A percentile compares a stretch with the other conserved stretches of the same genome.
phyloP scores from a whole-genome alignment of 2,329 filamentous ascomycete species.

The Colletotrichum lini region DNA sequence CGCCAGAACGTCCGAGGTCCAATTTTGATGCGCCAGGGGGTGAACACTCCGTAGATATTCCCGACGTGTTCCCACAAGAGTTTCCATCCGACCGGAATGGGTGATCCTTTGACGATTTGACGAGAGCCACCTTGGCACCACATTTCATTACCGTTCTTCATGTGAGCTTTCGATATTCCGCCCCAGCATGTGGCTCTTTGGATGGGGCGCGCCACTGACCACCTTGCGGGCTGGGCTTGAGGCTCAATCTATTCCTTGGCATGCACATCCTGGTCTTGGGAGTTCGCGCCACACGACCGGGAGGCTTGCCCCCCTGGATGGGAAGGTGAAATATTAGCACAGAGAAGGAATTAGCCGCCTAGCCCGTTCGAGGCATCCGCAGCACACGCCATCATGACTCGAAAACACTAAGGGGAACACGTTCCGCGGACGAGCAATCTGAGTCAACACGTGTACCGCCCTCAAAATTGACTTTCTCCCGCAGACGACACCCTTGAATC shows the following conservation, averaged over 20 bases:
- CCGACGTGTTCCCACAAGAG: constrained; percentile 19
- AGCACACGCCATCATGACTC: constrained; percentile 15
- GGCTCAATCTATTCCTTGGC: constrained; percentile 34
- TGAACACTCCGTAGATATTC: constrained; percentile 19
- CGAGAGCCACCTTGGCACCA: constrained; percentile 7
- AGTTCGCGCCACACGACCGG: constrained; percentile 8
- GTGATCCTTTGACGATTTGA: constrained; percentile 27
- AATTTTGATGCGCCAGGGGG: constrained; percentile 7
- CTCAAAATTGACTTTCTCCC: constrained; percentile 18
- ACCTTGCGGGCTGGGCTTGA: constrained; percentile 21
- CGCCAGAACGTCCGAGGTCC: constrained; percentile 3
- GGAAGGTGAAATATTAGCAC: neutral
- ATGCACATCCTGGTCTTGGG: constrained; percentile 27
- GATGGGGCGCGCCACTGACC: neutral
- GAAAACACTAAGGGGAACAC: constrained; percentile 23
- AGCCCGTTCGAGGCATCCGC: constrained; percentile 23
- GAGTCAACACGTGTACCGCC: neutral
- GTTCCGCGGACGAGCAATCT: constrained; percentile 18
- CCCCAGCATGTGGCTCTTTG: neutral
- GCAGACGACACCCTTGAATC: constrained; percentile 18
- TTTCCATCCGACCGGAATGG: constrained; percentile 16
- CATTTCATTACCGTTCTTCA: neutral
- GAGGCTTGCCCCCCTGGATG: constrained; percentile 20
- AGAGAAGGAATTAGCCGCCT: constrained; percentile 8
- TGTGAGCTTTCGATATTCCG: neutral